phyloP scores from a whole-genome alignment of 176 grass and related monocot genomes.

The Zoysia pacifica region DNA sequence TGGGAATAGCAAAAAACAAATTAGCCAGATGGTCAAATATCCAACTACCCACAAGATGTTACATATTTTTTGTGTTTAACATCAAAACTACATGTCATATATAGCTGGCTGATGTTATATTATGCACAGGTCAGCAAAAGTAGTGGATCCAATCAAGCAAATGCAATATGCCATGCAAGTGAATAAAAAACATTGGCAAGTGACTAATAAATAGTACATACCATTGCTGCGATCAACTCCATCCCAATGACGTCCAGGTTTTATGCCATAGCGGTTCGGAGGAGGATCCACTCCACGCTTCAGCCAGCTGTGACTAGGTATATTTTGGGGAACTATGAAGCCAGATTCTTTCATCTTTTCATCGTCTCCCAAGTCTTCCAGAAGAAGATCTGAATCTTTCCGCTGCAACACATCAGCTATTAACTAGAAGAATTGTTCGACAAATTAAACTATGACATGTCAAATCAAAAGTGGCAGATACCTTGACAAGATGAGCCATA shows the following conservation, averaged over 20 bases:
- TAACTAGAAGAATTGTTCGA: constrained; percentile 19
- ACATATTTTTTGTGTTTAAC: neutral
- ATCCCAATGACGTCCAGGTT: constrained; percentile 89
- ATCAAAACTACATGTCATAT: neutral
- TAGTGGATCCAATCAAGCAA: neutral
- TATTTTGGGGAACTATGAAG: constrained; percentile 86
- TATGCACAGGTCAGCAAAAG: neutral
- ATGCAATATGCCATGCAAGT: neutral
- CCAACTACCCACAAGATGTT: neutral
- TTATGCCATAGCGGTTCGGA: constrained; percentile 87
- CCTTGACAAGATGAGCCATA: constrained; percentile 95
- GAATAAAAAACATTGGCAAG: no score
- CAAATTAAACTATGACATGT: constrained; percentile 12
- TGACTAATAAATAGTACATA: constrained; percentile 21
- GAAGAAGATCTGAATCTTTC: constrained; percentile 52
- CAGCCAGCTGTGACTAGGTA: constrained; percentile 88
- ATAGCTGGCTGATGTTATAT: neutral
- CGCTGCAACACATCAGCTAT: constrained; percentile 36
- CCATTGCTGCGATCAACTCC: constrained; percentile 92
- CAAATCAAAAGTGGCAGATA: constrained; percentile 46
- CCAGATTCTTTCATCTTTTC: constrained; percentile 98
- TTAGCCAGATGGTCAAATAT: neutral
- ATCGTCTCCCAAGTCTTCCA: constrained; percentile 85
- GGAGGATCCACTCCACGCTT: constrained; percentile 89
- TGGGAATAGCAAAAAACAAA: neutral